Percentiles rank a stretch among this genome's conserved stretches.
phyloP scores from a whole-genome alignment of 805 yeast genomes.

The Wickerhamomyces strasburgensis region DNA sequence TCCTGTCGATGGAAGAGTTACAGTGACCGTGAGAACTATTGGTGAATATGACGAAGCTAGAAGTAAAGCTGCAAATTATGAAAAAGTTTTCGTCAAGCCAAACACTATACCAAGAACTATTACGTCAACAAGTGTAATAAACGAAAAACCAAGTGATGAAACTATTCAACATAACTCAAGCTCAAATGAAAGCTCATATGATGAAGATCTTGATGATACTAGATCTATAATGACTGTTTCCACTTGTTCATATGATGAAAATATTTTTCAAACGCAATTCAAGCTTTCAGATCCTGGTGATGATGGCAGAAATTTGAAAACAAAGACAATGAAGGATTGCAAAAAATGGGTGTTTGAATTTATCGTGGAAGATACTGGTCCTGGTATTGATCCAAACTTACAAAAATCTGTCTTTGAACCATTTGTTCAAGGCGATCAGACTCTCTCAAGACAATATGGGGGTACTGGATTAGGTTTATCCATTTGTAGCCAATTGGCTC shows the following conservation, averaged over 20 bases:
- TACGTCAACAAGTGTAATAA: not conserved
- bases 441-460: slow-evolving; percentile 83
- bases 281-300: slow-evolving; percentile 23
- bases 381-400: slow-evolving; percentile 81
- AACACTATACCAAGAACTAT: not conserved
- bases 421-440: slow-evolving; percentile 95
- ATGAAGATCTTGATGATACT: slow-evolving; percentile 11
- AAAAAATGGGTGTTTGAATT: slow-evolving; percentile 47
- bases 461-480: slow-evolving; percentile 93
- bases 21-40: slow-evolving; percentile 53
- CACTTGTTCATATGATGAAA: slow-evolving; percentile 38
- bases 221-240: slow-evolving; percentile 21
- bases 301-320: slow-evolving; percentile 19
- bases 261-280: slow-evolving; percentile 39
- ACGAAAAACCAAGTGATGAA: slow-evolving; percentile 1
- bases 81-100: slow-evolving; percentile 40
- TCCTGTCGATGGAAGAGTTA: slow-evolving; percentile 79
- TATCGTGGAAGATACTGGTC: slow-evolving; percentile 85
- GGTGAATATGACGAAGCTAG: slow-evolving; percentile 64
- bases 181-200: slow-evolving; percentile 12
- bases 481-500: slow-evolving; percentile 86
- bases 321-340: slow-evolving; percentile 19
- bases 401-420: slow-evolving; percentile 91
- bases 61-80: slow-evolving; percentile 38
- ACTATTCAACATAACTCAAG: slow-evolving; percentile 3